Percentiles rank a stretch among this genome's conserved stretches.
These are phyloP conservation scores for Pseudotulostoma volvatum DNA, from an alignment of 495 filamentous ascomycete species.

Conservation along the genomic window DNA sequence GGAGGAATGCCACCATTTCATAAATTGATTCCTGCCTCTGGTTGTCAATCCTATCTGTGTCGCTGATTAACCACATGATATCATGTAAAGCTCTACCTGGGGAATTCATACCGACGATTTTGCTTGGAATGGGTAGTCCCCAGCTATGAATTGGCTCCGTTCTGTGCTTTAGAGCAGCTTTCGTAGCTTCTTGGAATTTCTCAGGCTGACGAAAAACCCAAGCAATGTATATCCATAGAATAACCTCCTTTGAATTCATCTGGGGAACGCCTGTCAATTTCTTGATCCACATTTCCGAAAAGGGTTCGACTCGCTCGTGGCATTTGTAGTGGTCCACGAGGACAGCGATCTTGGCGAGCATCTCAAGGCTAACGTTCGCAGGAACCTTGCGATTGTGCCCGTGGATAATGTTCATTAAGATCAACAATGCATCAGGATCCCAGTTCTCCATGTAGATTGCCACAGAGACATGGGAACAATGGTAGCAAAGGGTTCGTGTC, in stretches of 20 bases:
- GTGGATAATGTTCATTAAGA: conserved; percentile 34
- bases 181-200: conserved; percentile 2
- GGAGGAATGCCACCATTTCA: not conserved
- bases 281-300: conserved; percentile 25
- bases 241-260: conserved; percentile 7
- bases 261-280: conserved; percentile 6
- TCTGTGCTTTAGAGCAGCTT: conserved; percentile 1
- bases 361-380: conserved; percentile 16
- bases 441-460: conserved; percentile 13
- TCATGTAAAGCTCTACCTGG: no score
- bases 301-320: conserved; percentile 25
- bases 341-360: conserved; percentile 27
- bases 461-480: conserved; percentile 22
- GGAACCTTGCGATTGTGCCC: conserved; percentile 25
- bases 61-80: no score
- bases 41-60: not conserved
- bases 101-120: conserved; percentile 1
- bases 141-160: not conserved
- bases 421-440: conserved; percentile 23
- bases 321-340: conserved; percentile 34
- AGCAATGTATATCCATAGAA: conserved; percentile 17
- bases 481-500: conserved; percentile 28
- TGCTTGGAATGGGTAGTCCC: not conserved
- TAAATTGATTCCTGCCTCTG: not conserved
- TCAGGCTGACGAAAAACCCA: conserved; percentile 9